These are phyloP conservation scores for Populus ilicifolia DNA, from an alignment of 345 rosid genomes.

Conservation along the genomic window DNA sequence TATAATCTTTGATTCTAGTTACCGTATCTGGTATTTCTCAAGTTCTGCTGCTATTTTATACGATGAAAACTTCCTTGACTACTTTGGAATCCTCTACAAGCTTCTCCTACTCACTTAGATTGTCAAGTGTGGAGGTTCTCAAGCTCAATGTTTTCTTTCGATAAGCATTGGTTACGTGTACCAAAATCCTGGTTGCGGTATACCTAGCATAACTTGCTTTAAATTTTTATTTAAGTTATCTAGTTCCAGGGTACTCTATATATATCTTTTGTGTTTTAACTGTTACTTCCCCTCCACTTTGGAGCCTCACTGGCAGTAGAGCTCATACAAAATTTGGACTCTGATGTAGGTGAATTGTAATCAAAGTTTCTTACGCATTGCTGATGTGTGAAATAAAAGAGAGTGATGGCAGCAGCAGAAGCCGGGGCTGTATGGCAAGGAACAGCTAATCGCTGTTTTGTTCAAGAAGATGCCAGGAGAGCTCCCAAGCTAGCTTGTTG, in stretches of 20 bases:
- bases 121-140: neutral
- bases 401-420: constrained; percentile 81
- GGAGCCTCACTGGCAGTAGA: neutral
- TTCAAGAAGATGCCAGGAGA: constrained; percentile 96
- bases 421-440: constrained; percentile 93
- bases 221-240: neutral
- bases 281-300: neutral
- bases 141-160: neutral
- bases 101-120: neutral
- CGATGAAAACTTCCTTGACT: neutral
- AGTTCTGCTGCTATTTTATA: neutral
- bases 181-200: neutral
- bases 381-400: constrained; percentile 34
- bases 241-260: neutral
- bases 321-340: neutral
- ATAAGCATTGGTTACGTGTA: neutral
- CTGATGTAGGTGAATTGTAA: neutral
- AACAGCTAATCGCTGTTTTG: constrained; percentile 84
- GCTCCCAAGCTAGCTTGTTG: constrained; percentile 90
- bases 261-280: neutral
- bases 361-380: neutral
- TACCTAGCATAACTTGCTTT: neutral
- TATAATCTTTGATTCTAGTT: neutral
- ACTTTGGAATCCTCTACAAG: neutral
- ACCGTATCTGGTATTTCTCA: no score